A percentile compares a stretch with the other conserved stretches of the same genome.
These are phyloP conservation scores for Infundibulicybe gibba DNA, from an alignment of 768 basidiomycete genomes.

Conservation along the genomic window DNA sequence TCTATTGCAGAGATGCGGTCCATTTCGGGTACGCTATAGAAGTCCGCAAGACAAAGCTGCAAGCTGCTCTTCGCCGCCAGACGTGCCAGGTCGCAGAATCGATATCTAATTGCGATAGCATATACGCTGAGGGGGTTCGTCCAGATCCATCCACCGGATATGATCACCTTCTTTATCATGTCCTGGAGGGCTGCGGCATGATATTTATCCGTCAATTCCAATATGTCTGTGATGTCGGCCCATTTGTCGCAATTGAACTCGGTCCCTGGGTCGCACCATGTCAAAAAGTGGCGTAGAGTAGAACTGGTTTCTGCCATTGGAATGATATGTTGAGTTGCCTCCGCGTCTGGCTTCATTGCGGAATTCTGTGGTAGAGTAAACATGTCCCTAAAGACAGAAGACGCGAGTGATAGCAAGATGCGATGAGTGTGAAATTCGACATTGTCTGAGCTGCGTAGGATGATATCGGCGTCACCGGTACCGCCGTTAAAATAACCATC, in stretches of 20 bases:
- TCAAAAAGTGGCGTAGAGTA: conserved; percentile 34
- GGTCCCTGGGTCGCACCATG: conserved; percentile 47
- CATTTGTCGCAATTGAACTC: conserved; percentile 37
- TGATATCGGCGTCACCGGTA: conserved; percentile 52
- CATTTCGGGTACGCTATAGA: no score
- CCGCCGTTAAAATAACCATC: no score
- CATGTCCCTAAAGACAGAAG: conserved; percentile 55
- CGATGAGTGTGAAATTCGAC: no score
- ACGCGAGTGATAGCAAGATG: no score
- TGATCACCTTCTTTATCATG: conserved; percentile 43
- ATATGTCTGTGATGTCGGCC: conserved; percentile 20
- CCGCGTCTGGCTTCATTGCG: conserved; percentile 21
- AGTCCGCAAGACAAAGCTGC: no score
- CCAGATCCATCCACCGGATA: conserved; percentile 25
- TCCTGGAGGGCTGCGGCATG: no score
- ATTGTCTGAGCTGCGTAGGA: no score
- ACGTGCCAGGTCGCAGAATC: no score
- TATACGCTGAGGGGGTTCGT: no score
- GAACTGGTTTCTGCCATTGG: conserved; percentile 42
- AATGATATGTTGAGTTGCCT: conserved; percentile 36
- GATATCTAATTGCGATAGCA: conserved; percentile 37
- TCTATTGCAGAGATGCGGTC: no score
- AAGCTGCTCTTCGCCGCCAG: no score
- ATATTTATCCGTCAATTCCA: conserved; percentile 46
- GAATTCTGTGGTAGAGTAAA: conserved; percentile 50